These are phyloP conservation scores for Cucumis hystrix DNA, from an alignment of 306 rosid genomes.

Conservation along the genomic window DNA sequence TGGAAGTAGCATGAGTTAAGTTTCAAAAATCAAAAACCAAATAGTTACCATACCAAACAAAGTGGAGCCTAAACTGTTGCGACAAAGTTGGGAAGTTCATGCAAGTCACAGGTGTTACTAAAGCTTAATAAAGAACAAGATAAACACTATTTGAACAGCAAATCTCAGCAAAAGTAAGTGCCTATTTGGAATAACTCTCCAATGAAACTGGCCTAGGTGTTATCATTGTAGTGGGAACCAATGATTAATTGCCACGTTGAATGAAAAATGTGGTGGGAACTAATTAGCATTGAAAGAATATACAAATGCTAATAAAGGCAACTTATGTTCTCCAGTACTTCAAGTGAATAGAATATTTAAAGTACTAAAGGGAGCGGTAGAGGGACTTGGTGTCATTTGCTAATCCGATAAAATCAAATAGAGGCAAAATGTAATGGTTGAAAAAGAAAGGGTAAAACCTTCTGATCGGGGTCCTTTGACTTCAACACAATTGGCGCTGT, in stretches of 20 bases:
- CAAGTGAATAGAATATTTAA: not conserved
- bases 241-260: not conserved
- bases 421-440: not conserved
- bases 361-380: not conserved
- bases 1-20: no score
- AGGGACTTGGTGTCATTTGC: not conserved
- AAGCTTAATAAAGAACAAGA: not conserved
- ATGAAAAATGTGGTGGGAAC: not conserved
- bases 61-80: not conserved
- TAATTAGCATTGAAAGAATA: not conserved
- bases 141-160: not conserved
- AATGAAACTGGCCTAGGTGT: not conserved
- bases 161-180: not conserved
- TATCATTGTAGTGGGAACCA: not conserved
- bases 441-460: constrained; percentile 29
- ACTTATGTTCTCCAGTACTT: not conserved
- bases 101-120: not conserved
- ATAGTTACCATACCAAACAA: no score
- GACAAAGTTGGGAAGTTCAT: not conserved
- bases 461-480: constrained; percentile 36
- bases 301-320: not conserved
- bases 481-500: constrained; percentile 56
- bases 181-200: no score
- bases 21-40: no score
- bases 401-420: not conserved